Conservation (phyloP, 129 eudicot genomes). For the Silybum marianum region DNA sequence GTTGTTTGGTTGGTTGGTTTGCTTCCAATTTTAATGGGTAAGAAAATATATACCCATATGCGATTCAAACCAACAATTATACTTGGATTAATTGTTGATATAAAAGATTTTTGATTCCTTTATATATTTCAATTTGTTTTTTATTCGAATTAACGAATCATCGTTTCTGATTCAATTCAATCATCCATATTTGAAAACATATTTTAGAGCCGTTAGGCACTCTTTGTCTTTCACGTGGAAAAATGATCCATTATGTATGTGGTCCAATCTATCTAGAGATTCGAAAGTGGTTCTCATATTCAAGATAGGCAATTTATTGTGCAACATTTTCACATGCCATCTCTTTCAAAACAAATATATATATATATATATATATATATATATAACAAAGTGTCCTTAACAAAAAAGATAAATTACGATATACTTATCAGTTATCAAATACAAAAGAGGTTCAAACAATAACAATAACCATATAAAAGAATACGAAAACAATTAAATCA, state of each 20-base stretch:
- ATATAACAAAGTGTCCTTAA: not conserved
- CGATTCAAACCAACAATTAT: not conserved
- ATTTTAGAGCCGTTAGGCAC: not conserved
- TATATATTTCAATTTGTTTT: too few relatives aligned
- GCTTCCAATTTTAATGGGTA: constrained; percentile 25
- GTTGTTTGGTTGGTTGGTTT: constrained; percentile 22
- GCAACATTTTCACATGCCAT: constrained; percentile 29
- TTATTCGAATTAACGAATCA: too few relatives aligned
- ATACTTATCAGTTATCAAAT: too few relatives aligned
- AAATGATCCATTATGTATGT: constrained; percentile 23
- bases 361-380: too few relatives aligned
- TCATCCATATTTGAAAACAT: too few relatives aligned
- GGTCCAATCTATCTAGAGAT: constrained; percentile 38
- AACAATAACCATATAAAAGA: too few relatives aligned
- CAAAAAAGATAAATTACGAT: too few relatives aligned
- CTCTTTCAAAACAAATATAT: not conserved
- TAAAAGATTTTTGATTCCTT: not conserved
- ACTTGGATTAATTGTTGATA: not conserved
- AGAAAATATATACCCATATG: not conserved
- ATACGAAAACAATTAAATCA: too few relatives aligned
- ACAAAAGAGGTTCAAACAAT: too few relatives aligned
- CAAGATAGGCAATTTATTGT: constrained; percentile 25
- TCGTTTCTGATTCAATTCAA: too few relatives aligned
- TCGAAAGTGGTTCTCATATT: constrained; percentile 38
- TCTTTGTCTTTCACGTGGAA: constrained; percentile 35